phyloP scores from a whole-genome alignment of 2,329 filamentous ascomycete species.

The Macrophomina tecta region DNA sequence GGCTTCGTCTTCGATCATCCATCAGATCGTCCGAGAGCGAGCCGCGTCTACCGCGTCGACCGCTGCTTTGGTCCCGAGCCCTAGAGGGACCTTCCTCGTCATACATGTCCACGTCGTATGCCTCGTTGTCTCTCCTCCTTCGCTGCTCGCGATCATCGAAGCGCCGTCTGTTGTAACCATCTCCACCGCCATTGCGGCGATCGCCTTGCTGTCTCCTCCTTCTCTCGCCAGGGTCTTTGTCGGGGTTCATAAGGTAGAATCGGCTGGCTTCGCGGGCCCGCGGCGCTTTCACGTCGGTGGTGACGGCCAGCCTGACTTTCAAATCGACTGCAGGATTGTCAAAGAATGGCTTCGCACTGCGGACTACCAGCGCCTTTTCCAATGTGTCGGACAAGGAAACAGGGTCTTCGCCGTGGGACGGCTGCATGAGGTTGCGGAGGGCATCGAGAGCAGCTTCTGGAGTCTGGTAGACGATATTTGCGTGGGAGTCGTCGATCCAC shows the following conservation, averaged over 20 bases:
- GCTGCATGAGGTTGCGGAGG: constrained; percentile 57
- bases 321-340: constrained; percentile 73
- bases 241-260: constrained; percentile 91
- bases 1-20: constrained; percentile 36
- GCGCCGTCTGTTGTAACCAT: constrained; percentile 50
- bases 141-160: constrained; percentile 53
- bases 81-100: constrained; percentile 65
- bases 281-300: constrained; percentile 77
- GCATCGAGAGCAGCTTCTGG: constrained; percentile 60
- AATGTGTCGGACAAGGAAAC: constrained; percentile 39
- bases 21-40: constrained; percentile 33
- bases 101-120: constrained; percentile 80
- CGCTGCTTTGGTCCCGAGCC: constrained; percentile 32
- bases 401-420: constrained; percentile 53
- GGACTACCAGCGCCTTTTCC: constrained; percentile 63
- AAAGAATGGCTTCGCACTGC: constrained; percentile 72
- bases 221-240: constrained; percentile 79
- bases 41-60: constrained; percentile 33
- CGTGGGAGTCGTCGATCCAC: constrained; percentile 94
- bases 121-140: constrained; percentile 54
- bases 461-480: constrained; percentile 79
- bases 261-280: constrained; percentile 82
- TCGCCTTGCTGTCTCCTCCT: constrained; percentile 43
- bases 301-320: constrained; percentile 74
- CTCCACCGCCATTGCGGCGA: constrained; percentile 37